phyloP scores from a whole-genome alignment of 2,329 filamentous ascomycete species.

The Trichoderma semiorbis region DNA sequence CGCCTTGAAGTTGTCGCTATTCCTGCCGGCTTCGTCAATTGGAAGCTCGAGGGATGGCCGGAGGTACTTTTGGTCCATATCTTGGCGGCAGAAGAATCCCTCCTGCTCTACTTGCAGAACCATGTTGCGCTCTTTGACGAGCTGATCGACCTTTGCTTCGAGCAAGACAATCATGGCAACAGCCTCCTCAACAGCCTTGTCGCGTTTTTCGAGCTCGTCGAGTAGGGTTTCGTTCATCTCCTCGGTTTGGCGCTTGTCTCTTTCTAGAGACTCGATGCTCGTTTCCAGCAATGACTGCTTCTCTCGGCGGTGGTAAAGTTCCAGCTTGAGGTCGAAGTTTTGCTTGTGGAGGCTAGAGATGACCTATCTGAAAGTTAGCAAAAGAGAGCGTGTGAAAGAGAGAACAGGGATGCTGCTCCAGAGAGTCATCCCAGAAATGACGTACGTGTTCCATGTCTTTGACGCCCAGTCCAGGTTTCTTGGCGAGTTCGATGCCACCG shows the following conservation, averaged over 20 bases:
- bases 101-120: constrained; percentile 48
- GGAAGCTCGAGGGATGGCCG: constrained; percentile 21
- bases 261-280: constrained; percentile 52
- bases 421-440: neutral
- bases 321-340: constrained; percentile 74
- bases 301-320: constrained; percentile 66
- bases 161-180: constrained; percentile 65
- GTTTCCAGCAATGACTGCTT: constrained; percentile 58
- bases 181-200: constrained; percentile 68
- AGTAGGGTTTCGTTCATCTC: constrained; percentile 58
- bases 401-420: neutral
- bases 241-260: constrained; percentile 51
- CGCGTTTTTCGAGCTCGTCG: constrained; percentile 61
- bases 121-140: constrained; percentile 52
- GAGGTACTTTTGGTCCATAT: constrained; percentile 29
- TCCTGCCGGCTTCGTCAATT: constrained; percentile 22
- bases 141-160: constrained; percentile 56
- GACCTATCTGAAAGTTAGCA: constrained; percentile 40
- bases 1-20: constrained; percentile 33
- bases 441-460: constrained; percentile 66
- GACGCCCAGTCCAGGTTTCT: constrained; percentile 56
- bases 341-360: constrained; percentile 68
- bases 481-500: constrained; percentile 36
- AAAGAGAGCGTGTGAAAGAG: neutral
- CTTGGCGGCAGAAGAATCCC: constrained; percentile 33